These are phyloP conservation scores for Aspergillus caelatus DNA, from an alignment of 2,329 filamentous ascomycete species.

Conservation along the genomic window DNA sequence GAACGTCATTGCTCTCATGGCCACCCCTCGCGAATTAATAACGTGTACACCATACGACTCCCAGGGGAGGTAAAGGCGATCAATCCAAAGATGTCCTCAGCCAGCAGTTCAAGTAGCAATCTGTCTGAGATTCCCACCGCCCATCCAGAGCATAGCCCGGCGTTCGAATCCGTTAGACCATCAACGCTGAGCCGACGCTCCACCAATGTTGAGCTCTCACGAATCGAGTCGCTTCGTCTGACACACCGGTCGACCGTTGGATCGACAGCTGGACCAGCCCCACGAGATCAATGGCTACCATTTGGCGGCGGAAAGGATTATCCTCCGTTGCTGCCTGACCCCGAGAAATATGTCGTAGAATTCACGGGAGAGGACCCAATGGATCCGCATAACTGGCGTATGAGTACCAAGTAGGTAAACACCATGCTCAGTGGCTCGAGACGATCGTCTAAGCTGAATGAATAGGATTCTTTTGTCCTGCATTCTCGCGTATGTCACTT, in stretches of 20 bases:
- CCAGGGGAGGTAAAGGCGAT: not conserved
- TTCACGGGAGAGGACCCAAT: slow-evolving; percentile 57
- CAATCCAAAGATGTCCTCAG: not conserved
- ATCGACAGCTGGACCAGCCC: slow-evolving; percentile 20
- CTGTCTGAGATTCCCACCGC: slow-evolving; percentile 2
- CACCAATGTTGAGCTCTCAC: slow-evolving; percentile 30
- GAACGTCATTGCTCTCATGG: slow-evolving; percentile 11
- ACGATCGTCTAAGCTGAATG: not conserved
- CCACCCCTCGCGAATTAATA: not conserved
- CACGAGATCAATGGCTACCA: slow-evolving; percentile 29
- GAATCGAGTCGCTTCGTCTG: slow-evolving; percentile 31
- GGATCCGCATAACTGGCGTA: slow-evolving; percentile 56
- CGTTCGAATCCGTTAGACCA: not conserved
- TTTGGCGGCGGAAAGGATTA: slow-evolving; percentile 30
- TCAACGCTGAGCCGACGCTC: slow-evolving; percentile 23
- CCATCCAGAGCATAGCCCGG: not conserved
- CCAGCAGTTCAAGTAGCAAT: not conserved
- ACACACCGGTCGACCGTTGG: slow-evolving; percentile 32
- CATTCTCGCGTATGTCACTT: slow-evolving; percentile 48
- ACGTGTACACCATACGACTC: not conserved
- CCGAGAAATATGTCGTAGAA: slow-evolving; percentile 59
- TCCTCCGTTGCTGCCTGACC: slow-evolving; percentile 49
- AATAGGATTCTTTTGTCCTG: slow-evolving; percentile 19
- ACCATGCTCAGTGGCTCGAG: not conserved
- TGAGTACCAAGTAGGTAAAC: slow-evolving; percentile 44